These are phyloP conservation scores for Calocybe gangraenosa DNA, from an alignment of 768 basidiomycete species.

Conservation along the genomic window DNA sequence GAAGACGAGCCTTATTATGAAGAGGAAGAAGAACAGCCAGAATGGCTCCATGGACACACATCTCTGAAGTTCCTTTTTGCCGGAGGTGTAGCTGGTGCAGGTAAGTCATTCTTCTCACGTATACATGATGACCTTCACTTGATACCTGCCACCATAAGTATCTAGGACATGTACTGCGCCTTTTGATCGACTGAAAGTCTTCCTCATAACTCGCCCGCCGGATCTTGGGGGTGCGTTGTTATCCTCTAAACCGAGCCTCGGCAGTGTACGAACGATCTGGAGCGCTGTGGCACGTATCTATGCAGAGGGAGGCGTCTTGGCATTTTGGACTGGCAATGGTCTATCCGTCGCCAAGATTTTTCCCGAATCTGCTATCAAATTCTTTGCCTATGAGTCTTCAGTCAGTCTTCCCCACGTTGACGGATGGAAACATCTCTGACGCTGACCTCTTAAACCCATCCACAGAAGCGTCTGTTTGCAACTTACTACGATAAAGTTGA, in stretches of 20 bases:
- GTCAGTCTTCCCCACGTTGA: conserved; percentile 39
- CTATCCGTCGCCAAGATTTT: conserved; percentile 94
- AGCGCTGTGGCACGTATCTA: conserved; percentile 81
- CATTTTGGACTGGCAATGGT: conserved; percentile 98
- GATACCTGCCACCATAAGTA: conserved; percentile 43
- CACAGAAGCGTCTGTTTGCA: conserved; percentile 91
- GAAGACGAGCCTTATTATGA: conserved; percentile 45
- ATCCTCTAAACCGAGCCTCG: conserved; percentile 37
- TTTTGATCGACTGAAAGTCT: conserved; percentile 94
- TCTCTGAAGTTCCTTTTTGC: conserved; percentile 90
- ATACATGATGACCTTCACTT: conserved; percentile 37
- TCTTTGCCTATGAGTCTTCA: conserved; percentile 90
- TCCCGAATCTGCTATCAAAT: conserved; percentile 98
- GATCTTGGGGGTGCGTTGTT: conserved; percentile 58
- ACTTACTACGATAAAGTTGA: conserved; percentile 88
- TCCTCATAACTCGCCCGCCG: conserved; percentile 86
- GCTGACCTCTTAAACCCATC: conserved; percentile 8
- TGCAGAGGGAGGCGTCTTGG: conserved; percentile 80
- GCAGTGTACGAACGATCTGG: conserved; percentile 60
- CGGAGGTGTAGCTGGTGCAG: conserved; percentile 91
- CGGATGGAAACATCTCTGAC: not conserved
- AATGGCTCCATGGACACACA: conserved; percentile 61
- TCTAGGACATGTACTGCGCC: conserved; percentile 96
- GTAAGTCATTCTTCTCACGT: conserved; percentile 45
- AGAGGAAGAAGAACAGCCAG: conserved; percentile 57